Evolutionary conservation across 208 protist genomes (phyloP), one percentile per base, ranked within the genome.

Genomic region (Eutreptiella sp.): DNA sequence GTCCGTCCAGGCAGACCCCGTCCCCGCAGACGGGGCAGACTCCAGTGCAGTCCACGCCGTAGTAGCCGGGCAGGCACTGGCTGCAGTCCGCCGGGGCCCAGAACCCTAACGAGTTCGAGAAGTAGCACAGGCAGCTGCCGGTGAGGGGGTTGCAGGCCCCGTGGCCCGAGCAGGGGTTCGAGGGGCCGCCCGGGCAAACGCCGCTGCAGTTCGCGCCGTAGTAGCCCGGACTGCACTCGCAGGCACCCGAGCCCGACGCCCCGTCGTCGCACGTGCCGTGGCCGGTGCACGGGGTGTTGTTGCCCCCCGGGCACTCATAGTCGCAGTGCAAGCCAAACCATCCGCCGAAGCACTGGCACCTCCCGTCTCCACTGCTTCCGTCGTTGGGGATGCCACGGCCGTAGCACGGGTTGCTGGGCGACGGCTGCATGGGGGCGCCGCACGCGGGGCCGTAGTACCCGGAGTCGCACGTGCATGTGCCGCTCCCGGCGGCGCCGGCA

Each of bases 391-490:
- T 43, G 11, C 7, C 29, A n/a, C 58, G 27, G 5, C 9, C 23
- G 48, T 50, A 64, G 58, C 42, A 64, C 16, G 48, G 48, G 21
- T 55, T 64, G 9, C 9, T 21, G 24, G 46, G 7, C 5, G 7
- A 64, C 19, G 48, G n/a, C n/a, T 23, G 11, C 4, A 42, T 19
- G 34, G 48, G 63, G 19, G 46, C 28, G 21, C 63, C 58, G 43
- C 58, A 64, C 5, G 46, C 19, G 16, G 45, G 11, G 16, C 58
- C 58, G 29, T 23, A 58, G 50, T 63, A 63, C 38, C 43, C 58
- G 19, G 35, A 21, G 14, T 58, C 58, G 50, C 48, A 58, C 16
- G 9, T 62, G 58, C 58, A 64, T 16, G 58, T 47, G 53, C 58
- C 7, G 21, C 50, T 16, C 50, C 38, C 46, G n/a, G 9, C n/a